Base-by-base conservation (phyloP, 768 basidiomycete species). In the Suillus hirtellus region DNA sequence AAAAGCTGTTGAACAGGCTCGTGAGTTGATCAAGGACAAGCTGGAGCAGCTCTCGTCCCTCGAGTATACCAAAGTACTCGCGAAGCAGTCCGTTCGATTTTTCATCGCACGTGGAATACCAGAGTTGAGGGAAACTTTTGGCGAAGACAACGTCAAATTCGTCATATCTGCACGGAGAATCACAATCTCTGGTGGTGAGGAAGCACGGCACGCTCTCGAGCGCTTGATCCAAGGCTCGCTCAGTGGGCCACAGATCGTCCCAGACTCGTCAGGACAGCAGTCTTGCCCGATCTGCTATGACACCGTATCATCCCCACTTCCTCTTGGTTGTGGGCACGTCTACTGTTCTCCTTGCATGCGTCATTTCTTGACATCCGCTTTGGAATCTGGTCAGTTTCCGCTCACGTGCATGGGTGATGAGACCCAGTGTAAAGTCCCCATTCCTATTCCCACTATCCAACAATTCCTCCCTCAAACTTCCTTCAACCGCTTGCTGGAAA, bases 351-450 rank as follows among this genome's bases (percentile, higher is more conserved):
- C 78, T 0, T 93, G 92, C 64, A 68, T 93, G 12, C 68, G 75
- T 15, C 77, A 79, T 59, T 89, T 89, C 67, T 76, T 92, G 38
- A 74, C 73, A 15, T 82, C 89, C 1, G 79, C 89, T 1, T 70
- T 81, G 34, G 83, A 86, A 35, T 82, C 78, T 56, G 82, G 82
- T 38, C 75, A 77, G 5, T 88, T 93, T 70, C 90, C 92, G 3
- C 71, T 93, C 40, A 82, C 74, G 8, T 93, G 92, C 67, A 78
- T 92, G 0, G 92, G 88, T 9, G 77, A 85, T 63, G 82, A 84
- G n/a, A 84, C 81, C 5, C 82, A 74, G 52, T 93, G 92, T 70
- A 70, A 76, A 0, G 73, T 80, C 40, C 80, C 72, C 6, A 81
- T 93, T 15, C 76, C 90, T 1, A 77, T 92, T 17, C 65, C 71